These are phyloP conservation scores for Suillus weaverae DNA, from an alignment of 768 basidiomycete genomes.

Conservation along the genomic window DNA sequence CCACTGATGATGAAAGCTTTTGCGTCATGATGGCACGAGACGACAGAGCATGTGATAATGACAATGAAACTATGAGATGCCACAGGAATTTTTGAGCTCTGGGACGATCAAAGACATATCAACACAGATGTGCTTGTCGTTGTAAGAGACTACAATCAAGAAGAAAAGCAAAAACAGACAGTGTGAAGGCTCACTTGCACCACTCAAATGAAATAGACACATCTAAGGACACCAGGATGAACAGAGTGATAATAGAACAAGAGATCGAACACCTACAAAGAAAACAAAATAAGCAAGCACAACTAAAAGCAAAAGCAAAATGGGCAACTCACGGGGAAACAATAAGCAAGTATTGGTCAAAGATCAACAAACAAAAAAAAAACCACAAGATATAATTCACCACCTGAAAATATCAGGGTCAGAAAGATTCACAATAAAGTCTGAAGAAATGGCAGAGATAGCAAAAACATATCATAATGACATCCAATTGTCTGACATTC, in stretches of 20 bases:
- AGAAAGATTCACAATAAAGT: fast-evolving
- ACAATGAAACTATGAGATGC: no score
- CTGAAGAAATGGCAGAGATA: not conserved
- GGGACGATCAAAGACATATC: no score
- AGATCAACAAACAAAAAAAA: not conserved
- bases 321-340: not conserved
- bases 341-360: not conserved
- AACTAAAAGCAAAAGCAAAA: not conserved
- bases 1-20: no score
- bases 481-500: not conserved
- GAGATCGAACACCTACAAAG: not conserved
- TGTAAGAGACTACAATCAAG: no score
- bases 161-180: no score
- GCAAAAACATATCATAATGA: not conserved
- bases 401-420: not conserved
- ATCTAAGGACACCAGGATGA: not conserved
- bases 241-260: not conserved
- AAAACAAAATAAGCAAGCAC: not conserved
- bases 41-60: no score
- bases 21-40: no score
- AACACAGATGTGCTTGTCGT: no score
- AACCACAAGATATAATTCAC: not conserved
- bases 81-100: no score
- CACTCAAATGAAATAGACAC: not conserved
- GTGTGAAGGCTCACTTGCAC: no score